Percentiles rank a stretch among this genome's conserved stretches.
Conservation (phyloP, 805 yeast species). For the Nakazawaea pomicola region DNA sequence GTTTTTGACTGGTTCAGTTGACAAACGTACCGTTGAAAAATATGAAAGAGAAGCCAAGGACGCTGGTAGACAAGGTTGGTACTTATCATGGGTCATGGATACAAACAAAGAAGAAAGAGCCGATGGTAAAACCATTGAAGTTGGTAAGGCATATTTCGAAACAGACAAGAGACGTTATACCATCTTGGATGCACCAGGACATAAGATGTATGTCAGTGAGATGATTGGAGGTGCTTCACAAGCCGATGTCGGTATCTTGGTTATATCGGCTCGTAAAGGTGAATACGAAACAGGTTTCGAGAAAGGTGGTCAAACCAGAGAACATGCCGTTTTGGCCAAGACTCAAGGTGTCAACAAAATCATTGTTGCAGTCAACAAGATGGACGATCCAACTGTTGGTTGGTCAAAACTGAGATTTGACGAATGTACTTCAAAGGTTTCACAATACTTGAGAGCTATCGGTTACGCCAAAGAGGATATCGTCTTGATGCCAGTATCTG, state of each 20-base stretch:
- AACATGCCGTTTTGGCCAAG: conserved; percentile 95
- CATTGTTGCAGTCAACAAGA: conserved; percentile 92
- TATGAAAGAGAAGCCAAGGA: conserved; percentile 98
- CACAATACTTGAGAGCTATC: conserved; percentile 73
- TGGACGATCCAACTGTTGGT: conserved; percentile 96
- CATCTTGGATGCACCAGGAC: conserved; percentile 98
- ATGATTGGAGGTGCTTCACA: conserved; percentile 99
- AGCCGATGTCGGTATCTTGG: conserved; percentile 97
- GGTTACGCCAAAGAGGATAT: conserved; percentile 91
- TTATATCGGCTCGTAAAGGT: conserved; percentile 97
- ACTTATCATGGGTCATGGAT: conserved; percentile 98
- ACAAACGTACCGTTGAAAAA: conserved; percentile 96
- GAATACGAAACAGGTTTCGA: conserved; percentile 99
- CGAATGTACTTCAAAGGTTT: conserved; percentile 86
- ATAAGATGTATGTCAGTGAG: conserved; percentile 96
- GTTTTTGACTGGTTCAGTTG: conserved; percentile 93
- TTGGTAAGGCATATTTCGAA: conserved; percentile 96
- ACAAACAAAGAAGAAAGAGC: conserved; percentile 98
- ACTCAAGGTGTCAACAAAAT: conserved; percentile 96
- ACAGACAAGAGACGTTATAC: conserved; percentile 98
- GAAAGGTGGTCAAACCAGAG: conserved; percentile 98
- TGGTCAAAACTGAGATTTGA: conserved; percentile 97
- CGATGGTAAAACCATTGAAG: conserved; percentile 99
- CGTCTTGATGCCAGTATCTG: conserved; percentile 94
- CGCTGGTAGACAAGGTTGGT: conserved; percentile 99